Percentiles rank a stretch among this genome's conserved stretches.
Conservation (phyloP, 208 protist species). For the Leptomonas pyrrhocoris region DNA sequence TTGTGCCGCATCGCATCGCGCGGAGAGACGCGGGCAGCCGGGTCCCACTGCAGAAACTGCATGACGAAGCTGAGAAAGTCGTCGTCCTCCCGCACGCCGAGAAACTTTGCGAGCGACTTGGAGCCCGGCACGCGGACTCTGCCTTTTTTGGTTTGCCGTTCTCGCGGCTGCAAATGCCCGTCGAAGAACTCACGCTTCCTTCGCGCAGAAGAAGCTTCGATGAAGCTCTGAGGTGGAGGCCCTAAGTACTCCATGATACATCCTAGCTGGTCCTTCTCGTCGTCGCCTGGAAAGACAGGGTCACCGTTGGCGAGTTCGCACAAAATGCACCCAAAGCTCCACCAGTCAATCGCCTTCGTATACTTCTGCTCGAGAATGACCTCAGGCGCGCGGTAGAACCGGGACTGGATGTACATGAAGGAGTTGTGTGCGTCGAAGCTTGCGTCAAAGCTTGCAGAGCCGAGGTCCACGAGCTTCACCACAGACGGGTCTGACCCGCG, state of each 20-base stretch:
- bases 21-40: slow-evolving; percentile 51
- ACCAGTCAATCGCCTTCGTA: slow-evolving; percentile 88
- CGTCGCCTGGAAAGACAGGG: slow-evolving; percentile 90
- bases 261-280: slow-evolving; percentile 81
- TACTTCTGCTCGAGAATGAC: slow-evolving; percentile 86
- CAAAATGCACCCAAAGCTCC: slow-evolving; percentile 94
- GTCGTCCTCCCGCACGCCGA: slow-evolving; percentile 57
- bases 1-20: slow-evolving; percentile 74
- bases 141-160: slow-evolving; percentile 43
- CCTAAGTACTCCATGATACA: slow-evolving; percentile 90
- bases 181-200: slow-evolving; percentile 64
- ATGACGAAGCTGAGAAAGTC: slow-evolving; percentile 73
- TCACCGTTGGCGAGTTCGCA: slow-evolving; percentile 93
- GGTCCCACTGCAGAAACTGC: slow-evolving; percentile 76
- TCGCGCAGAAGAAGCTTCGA: slow-evolving; percentile 33
- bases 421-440: slow-evolving; percentile 92
- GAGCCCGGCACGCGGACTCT: slow-evolving; percentile 45
- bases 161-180: slow-evolving; percentile 40
- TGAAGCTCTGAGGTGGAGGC: slow-evolving; percentile 67
- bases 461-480: slow-evolving; percentile 98
- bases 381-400: slow-evolving; percentile 93
- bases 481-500: slow-evolving; percentile 59
- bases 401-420: slow-evolving; percentile 94
- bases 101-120: slow-evolving; percentile 57
- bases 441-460: slow-evolving; percentile 95